phyloP scores from a whole-genome alignment of 176 grass and related monocot species.

The Thinopyrum elongatum region DNA sequence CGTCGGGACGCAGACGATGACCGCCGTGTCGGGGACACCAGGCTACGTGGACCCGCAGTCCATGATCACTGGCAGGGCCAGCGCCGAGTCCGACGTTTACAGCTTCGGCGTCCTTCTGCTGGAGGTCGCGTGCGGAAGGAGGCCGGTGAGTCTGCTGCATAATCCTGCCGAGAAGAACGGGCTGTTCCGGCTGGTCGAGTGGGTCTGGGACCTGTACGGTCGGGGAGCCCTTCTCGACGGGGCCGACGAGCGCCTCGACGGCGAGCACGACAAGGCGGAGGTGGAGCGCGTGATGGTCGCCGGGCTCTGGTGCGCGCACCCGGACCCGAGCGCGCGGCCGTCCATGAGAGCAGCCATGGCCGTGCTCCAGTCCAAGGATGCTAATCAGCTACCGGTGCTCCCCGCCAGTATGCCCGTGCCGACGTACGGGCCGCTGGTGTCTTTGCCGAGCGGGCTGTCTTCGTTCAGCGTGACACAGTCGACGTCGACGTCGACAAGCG shows the following conservation, averaged over 20 bases:
- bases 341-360: neutral
- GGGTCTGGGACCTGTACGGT: neutral
- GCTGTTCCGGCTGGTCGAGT: neutral
- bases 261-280: neutral
- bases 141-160: neutral
- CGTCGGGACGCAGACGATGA: neutral
- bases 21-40: neutral
- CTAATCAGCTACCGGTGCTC: neutral
- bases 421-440: neutral
- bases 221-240: neutral
- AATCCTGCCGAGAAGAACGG: neutral
- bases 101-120: neutral
- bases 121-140: neutral
- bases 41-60: neutral
- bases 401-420: neutral
- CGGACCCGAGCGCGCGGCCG: neutral
- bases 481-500: neutral
- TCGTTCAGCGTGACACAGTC: neutral
- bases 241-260: neutral
- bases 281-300: constrained; percentile 5
- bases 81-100: neutral
- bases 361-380: neutral
- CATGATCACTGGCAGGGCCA: constrained; percentile 9
- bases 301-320: constrained; percentile 2
- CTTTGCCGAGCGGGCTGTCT: neutral